These are phyloP conservation scores for Pichia cactophila DNA, from an alignment of 1,139 yeast genomes.

Conservation along the genomic window DNA sequence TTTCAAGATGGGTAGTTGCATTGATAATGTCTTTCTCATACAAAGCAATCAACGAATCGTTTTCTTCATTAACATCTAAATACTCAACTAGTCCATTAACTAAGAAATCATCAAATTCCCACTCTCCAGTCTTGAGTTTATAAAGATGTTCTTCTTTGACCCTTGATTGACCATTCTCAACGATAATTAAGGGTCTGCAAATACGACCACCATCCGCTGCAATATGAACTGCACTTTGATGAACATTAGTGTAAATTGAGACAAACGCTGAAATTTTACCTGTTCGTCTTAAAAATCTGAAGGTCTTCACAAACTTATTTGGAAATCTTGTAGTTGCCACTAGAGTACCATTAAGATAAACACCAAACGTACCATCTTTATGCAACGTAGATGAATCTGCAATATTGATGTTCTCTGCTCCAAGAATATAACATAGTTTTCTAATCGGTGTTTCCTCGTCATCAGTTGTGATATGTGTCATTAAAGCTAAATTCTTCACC, in stretches of 20 bases:
- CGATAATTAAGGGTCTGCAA: constrained; percentile 92
- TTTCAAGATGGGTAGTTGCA: constrained; percentile 81
- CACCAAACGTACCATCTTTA: constrained; percentile 69
- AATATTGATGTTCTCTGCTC: constrained; percentile 79
- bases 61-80: constrained; percentile 95
- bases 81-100: constrained; percentile 86
- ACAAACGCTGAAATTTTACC: constrained; percentile 87
- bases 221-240: constrained; percentile 88
- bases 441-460: constrained; percentile 90
- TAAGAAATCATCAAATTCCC: constrained; percentile 87
- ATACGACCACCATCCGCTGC: constrained; percentile 99
- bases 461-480: constrained; percentile 98
- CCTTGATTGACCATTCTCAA: constrained; percentile 59
- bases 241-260: constrained; percentile 82
- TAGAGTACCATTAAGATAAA: constrained; percentile 88
- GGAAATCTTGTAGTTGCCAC: constrained; percentile 88
- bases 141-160: constrained; percentile 66
- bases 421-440: constrained; percentile 69
- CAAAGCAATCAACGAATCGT: constrained; percentile 87
- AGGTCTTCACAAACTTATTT: constrained; percentile 64
- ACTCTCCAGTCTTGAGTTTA: constrained; percentile 54
- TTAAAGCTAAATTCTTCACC: constrained; percentile 89
- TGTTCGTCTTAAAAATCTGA: constrained; percentile 73
- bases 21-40: constrained; percentile 59
- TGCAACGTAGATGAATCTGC: constrained; percentile 83